Conservation (phyloP, 116 monocot species). For the Dioscorea cayenensis region DNA sequence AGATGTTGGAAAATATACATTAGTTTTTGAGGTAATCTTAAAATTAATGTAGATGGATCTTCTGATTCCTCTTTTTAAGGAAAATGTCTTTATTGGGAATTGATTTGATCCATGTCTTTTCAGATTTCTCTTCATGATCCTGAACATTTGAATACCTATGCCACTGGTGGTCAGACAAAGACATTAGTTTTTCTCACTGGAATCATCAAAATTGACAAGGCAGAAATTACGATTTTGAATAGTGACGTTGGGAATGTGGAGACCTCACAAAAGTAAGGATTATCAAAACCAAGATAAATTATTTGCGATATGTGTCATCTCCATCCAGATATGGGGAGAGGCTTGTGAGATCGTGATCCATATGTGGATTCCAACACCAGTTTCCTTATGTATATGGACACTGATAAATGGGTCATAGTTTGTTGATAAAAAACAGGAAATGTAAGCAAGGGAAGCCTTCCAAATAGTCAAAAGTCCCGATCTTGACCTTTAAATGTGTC, state of each 20-base stretch:
- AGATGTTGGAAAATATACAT: slow-evolving; percentile 81
- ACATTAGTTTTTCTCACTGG: slow-evolving; percentile 54
- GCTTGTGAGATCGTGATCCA: no score
- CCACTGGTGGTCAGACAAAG: slow-evolving; percentile 39
- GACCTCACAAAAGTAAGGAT: slow-evolving; percentile 51
- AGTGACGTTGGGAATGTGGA: slow-evolving; percentile 51
- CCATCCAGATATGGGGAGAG: no score
- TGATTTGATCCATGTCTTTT: slow-evolving; percentile 5
- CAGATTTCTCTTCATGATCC: slow-evolving; percentile 69
- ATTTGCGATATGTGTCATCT: neutral
- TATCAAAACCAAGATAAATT: neutral
- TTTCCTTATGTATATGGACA: no score
- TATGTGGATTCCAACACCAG: no score
- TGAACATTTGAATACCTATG: slow-evolving; percentile 48
- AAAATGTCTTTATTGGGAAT: slow-evolving; percentile 7
- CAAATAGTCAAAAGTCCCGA: no score
- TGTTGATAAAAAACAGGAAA: no score
- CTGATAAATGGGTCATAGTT: no score
- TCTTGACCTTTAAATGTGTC: no score
- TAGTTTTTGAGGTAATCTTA: slow-evolving; percentile 67
- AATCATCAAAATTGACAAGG: slow-evolving; percentile 62
- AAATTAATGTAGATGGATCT: no score
- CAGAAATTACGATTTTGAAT: slow-evolving; percentile 71
- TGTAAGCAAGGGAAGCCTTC: no score
- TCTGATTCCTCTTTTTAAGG: no score